phyloP scores from a whole-genome alignment of 2,329 filamentous ascomycete species.

The Pleoardoris graminearum region DNA sequence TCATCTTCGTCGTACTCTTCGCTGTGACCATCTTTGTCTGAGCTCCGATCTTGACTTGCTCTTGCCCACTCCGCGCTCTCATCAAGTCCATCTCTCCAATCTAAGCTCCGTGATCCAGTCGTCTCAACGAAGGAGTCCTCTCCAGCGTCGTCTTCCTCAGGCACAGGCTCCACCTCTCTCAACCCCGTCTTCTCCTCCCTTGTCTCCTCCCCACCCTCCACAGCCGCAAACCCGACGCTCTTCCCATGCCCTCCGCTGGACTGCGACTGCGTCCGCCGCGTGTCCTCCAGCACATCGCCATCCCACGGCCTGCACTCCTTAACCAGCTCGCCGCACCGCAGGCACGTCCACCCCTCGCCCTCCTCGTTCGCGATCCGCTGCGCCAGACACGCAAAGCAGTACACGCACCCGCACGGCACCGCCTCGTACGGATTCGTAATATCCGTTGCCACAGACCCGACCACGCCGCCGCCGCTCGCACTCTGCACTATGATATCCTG shows the following conservation, averaged over 20 bases:
- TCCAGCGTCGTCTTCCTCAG: constrained; percentile 28
- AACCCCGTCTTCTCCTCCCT: constrained; percentile 21
- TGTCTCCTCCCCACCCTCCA: constrained; percentile 23
- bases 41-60: constrained; percentile 30
- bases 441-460: constrained; percentile 87
- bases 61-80: constrained; percentile 46
- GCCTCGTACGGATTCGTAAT: constrained; percentile 96
- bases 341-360: constrained; percentile 89
- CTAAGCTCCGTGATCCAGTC: too few relatives aligned
- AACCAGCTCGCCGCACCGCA: constrained; percentile 82
- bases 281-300: constrained; percentile 76
- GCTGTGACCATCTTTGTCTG: constrained; percentile 38
- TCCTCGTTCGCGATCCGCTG: constrained; percentile 88
- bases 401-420: constrained; percentile 85
- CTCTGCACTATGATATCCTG: constrained; percentile 69
- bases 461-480: constrained; percentile 72
- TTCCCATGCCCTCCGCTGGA: constrained; percentile 20
- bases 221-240: constrained; percentile 32
- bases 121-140: too few relatives aligned
- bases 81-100: constrained; percentile 33
- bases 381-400: constrained; percentile 95
- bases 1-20: constrained; percentile 46
- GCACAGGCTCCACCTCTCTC: constrained; percentile 38
- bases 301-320: constrained; percentile 89
- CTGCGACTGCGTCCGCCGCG: constrained; percentile 17